A percentile compares a stretch with the other conserved stretches of the same genome.
Evolutionary conservation across 495 filamentous ascomycete genomes (phyloP).

Genomic region (Xylaria castorea): DNA sequence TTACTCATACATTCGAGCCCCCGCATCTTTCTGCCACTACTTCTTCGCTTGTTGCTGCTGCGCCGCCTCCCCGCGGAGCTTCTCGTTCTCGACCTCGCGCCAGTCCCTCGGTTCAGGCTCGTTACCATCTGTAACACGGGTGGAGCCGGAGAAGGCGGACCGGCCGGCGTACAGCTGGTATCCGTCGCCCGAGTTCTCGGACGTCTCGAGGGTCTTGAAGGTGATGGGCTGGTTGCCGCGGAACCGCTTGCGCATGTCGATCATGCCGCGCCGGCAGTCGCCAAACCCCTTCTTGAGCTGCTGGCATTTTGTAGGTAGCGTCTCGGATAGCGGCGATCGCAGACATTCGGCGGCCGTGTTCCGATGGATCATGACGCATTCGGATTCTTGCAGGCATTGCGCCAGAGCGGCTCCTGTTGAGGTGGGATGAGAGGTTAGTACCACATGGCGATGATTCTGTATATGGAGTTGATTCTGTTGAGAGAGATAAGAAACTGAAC

Average conservation of each 20-base stretch:
- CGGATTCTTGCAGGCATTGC: conserved; percentile 90
- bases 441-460: neutral
- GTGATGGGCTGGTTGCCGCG: conserved; percentile 90
- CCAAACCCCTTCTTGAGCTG: conserved; percentile 91
- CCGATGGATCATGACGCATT: conserved; percentile 91
- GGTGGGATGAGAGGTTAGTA: conserved; percentile 25
- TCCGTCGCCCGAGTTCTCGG: conserved; percentile 57
- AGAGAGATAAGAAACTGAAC: conserved; percentile 37
- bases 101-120: conserved; percentile 59
- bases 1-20: conserved; percentile 16
- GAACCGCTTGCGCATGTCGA: conserved; percentile 99
- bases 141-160: conserved; percentile 67
- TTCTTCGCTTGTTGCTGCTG: conserved; percentile 19
- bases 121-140: conserved; percentile 57
- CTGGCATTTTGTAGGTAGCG: conserved; percentile 85
- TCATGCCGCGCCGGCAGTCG: conserved; percentile 93
- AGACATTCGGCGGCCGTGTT: conserved; percentile 88
- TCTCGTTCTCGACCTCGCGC: conserved; percentile 63
- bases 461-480: neutral
- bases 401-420: conserved; percentile 83
- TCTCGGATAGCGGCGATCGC: conserved; percentile 74
- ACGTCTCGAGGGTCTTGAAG: conserved; percentile 65
- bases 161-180: conserved; percentile 83
- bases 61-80: conserved; percentile 48
- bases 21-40: neutral